Percentiles rank a stretch among this genome's conserved stretches.
Evolutionary conservation across 345 rosid genomes (phyloP).

Genomic region (Euclidium syriacum): DNA sequence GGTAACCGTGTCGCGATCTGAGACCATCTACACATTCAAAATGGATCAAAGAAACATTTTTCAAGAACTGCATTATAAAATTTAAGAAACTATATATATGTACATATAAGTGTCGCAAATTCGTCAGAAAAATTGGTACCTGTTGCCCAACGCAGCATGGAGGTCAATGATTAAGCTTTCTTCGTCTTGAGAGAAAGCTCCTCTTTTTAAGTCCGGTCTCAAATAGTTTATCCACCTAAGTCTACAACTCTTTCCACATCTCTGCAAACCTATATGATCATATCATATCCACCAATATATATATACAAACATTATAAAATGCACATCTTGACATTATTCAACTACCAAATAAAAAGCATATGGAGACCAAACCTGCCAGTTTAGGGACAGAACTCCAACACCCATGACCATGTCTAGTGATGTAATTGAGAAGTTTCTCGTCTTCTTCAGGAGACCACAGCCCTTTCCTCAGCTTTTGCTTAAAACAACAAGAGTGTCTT

Average conservation of each 20-base stretch:
- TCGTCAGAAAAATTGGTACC: too few species aligned
- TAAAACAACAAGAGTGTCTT: conserved; percentile 63
- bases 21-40: conserved; percentile 47
- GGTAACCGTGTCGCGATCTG: conserved; percentile 58
- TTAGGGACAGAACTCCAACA: conserved; percentile 93
- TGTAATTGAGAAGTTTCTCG: conserved; percentile 69
- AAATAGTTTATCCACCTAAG: conserved; percentile 89
- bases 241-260: conserved; percentile 75
- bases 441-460: conserved; percentile 94
- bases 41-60: background rate
- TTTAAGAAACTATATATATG: background rate
- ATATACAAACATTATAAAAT: background rate
- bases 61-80: background rate
- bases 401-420: conserved; percentile 68
- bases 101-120: background rate
- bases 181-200: conserved; percentile 62
- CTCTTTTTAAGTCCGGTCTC: conserved; percentile 88
- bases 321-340: background rate
- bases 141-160: conserved; percentile 60
- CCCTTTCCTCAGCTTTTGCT: conserved; percentile 82
- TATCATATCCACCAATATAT: conserved; percentile 4
- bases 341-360: background rate
- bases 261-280: conserved; percentile 28
- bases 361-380: conserved; percentile 49
- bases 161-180: conserved; percentile 54